Evolutionary conservation across 768 basidiomycete species (phyloP), one percentile per base, ranked within the genome.

Genomic region (Tylopilus sp.): DNA sequence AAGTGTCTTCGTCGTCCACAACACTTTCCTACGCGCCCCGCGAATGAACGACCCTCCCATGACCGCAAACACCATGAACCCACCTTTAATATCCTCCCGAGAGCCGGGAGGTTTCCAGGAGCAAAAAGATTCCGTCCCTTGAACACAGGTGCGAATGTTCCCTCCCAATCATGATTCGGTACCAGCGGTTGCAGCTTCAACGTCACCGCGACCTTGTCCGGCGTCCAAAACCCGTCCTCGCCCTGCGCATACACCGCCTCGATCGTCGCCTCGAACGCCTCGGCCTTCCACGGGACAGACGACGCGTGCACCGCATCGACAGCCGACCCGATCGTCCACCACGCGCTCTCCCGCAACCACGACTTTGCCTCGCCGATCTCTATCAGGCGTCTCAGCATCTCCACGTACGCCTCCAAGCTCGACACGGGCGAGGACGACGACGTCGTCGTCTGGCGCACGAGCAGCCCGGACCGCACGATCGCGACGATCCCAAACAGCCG

Each of bases 321-420:
- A 1, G 84, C 85, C 43, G 85, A 73, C 22, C 77, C 71, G 45
- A 95, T 73, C 21, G 83, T 78, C 83, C 92, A 96, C 89, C 91
- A 96, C 14, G 86, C 88, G 63, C 89, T 88, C 70, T 98, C 96
- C 34, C 86, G 78, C 45, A 98, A 71, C 93, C 94, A 98, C 0
- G 86, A 85, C 69, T 95, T 97, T 65, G 84, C 82, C 61, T 87
- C 83, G 22, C 90, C 92, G 40, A 97, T 72, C 10, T 72, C 75
- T 34, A 90, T 58, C 19, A 97, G 77, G 50, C 84, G 74, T 8
- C 69, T 66, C 52, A 96, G 61, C 11, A 85, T 76, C 26, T 81
- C 75, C 25, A 74, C 71, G 69, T 82, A 96, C 48, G 79, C 77
- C 26, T 77, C 74, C 41, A 81, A 60, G n/a, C 77, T 81, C 3